Base-by-base conservation (phyloP, 1,284 basidiomycete species). In the Ganoderma sinense region DNA sequence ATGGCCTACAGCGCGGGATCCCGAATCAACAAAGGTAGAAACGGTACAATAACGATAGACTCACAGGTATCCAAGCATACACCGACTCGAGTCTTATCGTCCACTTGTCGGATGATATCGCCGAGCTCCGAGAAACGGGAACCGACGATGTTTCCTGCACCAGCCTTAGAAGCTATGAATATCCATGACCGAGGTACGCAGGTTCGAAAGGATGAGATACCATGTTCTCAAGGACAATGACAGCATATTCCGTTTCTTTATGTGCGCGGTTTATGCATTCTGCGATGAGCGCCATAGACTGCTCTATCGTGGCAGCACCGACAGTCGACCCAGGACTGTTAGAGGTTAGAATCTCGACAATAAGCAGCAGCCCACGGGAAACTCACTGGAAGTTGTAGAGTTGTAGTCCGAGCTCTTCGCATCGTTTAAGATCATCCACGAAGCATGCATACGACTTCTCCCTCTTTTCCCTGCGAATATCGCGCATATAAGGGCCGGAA, bases 381-480 rank as follows among this genome's bases (percentile, higher is more conserved):
- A 85, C 92, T 60, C 73, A 95, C 92, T 97, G 95, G 80, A 96
- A 95, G 77, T 97, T 97, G 81, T 94, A 96, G 13, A 93, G 79
- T 62, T 84, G 82, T 61, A 97, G 83, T 0, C 92, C 94, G 26
- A 97, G 87, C 73, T 87, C 85, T 75, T 96, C 92, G 76, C 95
- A 96, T 48, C 95, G 84, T 75, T 87, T 85, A n/a, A 97, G 81
- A 71, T 97, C 95, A 73, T 97, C 95, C 11, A 95, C 76, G 79
- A 97, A 96, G 75, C 94, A 96, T 51, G 87, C 84, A 73, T 92
- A 96, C 0, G 93, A 92, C 73, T 93, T 94, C 68, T 90, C 86
- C 29, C 94, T 88, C 75, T 96, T 96, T 10, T 84, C 84, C 18
- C 92, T 94, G 71, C 1, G 39, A n/a, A 23, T 3, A n/a, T n/a